Evolutionary conservation across 2,329 filamentous ascomycete species (phyloP).

Genomic region (Coniochaeta ligniaria): DNA sequence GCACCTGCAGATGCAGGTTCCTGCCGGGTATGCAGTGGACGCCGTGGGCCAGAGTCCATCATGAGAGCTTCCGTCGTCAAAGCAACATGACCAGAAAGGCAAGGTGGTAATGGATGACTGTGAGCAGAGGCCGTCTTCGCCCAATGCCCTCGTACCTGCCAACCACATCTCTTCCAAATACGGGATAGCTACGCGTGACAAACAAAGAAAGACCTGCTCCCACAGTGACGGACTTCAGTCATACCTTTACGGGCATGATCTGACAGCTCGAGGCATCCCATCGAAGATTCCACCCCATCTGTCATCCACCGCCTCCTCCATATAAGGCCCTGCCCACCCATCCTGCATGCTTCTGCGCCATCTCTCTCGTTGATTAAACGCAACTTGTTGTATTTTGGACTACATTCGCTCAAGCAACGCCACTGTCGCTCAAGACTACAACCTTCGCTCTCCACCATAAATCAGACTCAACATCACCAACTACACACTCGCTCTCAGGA

Average conservation of each 20-base stretch:
- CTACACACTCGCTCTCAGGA: constrained; percentile 5
- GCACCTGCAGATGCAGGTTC: constrained; percentile 1
- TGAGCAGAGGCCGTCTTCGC: neutral
- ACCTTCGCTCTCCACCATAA: neutral
- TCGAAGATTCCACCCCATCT: neutral
- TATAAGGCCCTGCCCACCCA: neutral
- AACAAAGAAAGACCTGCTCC: neutral
- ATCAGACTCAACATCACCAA: neutral
- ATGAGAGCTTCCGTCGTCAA: neutral
- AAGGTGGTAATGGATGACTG: neutral
- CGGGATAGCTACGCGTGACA: neutral
- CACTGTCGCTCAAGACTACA: neutral
- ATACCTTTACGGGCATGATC: neutral
- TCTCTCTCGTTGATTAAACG: neutral
- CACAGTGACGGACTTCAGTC: neutral
- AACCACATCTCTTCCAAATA: neutral
- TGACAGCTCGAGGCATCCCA: neutral
- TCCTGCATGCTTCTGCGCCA: neutral
- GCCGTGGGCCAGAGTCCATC: neutral
- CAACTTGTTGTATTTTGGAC: neutral
- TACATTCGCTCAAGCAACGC: neutral
- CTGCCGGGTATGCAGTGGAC: neutral
- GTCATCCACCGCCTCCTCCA: neutral
- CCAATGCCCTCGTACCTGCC: neutral
- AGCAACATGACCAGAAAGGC: neutral